These are phyloP conservation scores for Nepenthes mirabilis DNA, from an alignment of 148 eudicot genomes.

Conservation along the genomic window DNA sequence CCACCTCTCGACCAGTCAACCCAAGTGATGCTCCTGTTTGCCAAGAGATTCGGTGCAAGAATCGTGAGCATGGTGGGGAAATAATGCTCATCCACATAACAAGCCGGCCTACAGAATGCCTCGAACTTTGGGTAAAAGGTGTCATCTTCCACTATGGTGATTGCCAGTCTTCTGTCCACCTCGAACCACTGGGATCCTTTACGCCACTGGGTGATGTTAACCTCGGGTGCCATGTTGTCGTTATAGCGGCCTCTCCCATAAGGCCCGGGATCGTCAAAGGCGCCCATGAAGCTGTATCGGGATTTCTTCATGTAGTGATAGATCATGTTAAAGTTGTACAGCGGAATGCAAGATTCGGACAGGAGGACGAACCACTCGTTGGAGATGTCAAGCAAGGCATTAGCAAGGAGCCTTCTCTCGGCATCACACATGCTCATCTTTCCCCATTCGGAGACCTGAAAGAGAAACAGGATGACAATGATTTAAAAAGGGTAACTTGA, in stretches of 20 bases:
- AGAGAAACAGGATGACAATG: constrained; percentile 1
- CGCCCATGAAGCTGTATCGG: constrained; percentile 54
- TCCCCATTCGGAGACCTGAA: constrained; percentile 66
- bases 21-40: constrained; percentile 75
- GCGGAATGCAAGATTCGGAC: constrained; percentile 77
- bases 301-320: constrained; percentile 49
- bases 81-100: constrained; percentile 87
- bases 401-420: constrained; percentile 70
- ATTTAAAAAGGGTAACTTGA: background rate
- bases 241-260: constrained; percentile 71
- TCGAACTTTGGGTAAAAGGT: constrained; percentile 48
- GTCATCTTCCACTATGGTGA: constrained; percentile 40
- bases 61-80: constrained; percentile 87
- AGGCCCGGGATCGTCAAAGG: constrained; percentile 65
- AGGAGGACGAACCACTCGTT: constrained; percentile 68
- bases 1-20: constrained; percentile 98
- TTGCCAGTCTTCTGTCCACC: constrained; percentile 47
- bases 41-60: constrained; percentile 31
- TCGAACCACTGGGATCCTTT: constrained; percentile 90
- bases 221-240: constrained; percentile 56
- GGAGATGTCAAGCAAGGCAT: constrained; percentile 67
- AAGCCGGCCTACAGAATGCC: constrained; percentile 52
- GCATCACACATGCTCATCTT: constrained; percentile 88
- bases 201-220: constrained; percentile 57
- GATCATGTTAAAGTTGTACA: constrained; percentile 49